Percentiles rank a stretch among this genome's conserved stretches.
Conservation (phyloP, 2,329 filamentous ascomycete species). For the Scytalidium sp. region DNA sequence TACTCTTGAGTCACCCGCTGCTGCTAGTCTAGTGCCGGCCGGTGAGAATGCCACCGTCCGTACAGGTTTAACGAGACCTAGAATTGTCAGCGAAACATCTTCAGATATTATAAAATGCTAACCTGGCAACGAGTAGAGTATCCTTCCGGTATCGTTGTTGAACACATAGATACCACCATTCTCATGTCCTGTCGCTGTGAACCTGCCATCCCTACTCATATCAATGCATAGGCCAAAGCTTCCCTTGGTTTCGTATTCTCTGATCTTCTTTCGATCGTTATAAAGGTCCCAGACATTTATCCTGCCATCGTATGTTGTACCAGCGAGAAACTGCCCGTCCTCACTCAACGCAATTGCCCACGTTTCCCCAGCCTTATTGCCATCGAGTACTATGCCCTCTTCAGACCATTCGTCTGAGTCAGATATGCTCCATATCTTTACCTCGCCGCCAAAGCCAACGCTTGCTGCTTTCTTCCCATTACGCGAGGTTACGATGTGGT, state of each 20-base stretch:
- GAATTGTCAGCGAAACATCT: constrained; percentile 16
- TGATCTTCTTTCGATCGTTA: constrained; percentile 59
- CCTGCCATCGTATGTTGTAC: constrained; percentile 81
- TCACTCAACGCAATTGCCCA: constrained; percentile 88
- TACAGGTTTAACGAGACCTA: constrained; percentile 82
- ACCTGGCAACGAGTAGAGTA: constrained; percentile 84
- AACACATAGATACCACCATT: constrained; percentile 93
- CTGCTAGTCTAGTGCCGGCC: constrained; percentile 77
- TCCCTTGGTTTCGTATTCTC: constrained; percentile 87
- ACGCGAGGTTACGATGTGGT: constrained; percentile 74
- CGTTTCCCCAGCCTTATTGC: constrained; percentile 64
- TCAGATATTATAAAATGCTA: constrained; percentile 23
- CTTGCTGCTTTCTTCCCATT: constrained; percentile 74
- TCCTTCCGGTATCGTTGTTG: constrained; percentile 82
- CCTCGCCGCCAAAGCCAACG: constrained; percentile 84
- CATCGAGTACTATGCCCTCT: constrained; percentile 45
- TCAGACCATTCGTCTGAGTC: constrained; percentile 54
- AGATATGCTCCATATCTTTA: constrained; percentile 75
- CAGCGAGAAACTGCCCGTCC: constrained; percentile 81
- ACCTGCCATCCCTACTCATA: constrained; percentile 72
- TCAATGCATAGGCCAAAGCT: constrained; percentile 90
- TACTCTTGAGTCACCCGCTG: constrained; percentile 82
- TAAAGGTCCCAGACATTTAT: constrained; percentile 82
- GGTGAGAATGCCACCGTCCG: constrained; percentile 87
- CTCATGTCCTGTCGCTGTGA: constrained; percentile 89